Percentiles rank a stretch among this genome's conserved stretches.
Evolutionary conservation across 2,329 filamentous ascomycete species (phyloP).

Genomic region (Apiospora malaysiana): DNA sequence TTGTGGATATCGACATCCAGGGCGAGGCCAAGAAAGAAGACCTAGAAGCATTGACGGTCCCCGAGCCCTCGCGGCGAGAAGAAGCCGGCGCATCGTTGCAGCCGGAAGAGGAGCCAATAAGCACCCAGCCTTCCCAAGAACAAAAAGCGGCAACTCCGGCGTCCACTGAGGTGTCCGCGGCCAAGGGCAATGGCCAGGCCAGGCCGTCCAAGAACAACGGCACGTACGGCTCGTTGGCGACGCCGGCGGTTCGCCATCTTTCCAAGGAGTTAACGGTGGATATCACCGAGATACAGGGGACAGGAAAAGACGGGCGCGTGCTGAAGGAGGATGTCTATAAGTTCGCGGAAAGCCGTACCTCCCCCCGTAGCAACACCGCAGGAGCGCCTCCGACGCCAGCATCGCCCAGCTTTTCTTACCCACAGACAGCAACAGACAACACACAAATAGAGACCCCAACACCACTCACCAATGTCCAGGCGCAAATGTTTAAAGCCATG

Average conservation of each 20-base stretch:
- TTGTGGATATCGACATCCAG: constrained; percentile 94
- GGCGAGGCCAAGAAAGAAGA: constrained; percentile 73
- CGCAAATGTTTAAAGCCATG: constrained; percentile 98
- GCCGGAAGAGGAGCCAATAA: constrained; percentile 32
- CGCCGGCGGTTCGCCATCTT: constrained; percentile 89
- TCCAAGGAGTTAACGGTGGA: constrained; percentile 80
- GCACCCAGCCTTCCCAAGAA: constrained; percentile 28
- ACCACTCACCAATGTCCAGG: constrained; percentile 78
- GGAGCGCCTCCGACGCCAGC: constrained; percentile 32
- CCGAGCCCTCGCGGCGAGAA: constrained; percentile 35
- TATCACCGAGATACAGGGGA: constrained; percentile 80
- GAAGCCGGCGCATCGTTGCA: constrained; percentile 36
- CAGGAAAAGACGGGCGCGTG: constrained; percentile 89
- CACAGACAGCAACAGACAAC: constrained; percentile 35
- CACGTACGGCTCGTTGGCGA: constrained; percentile 79
- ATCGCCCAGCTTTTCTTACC: constrained; percentile 36
- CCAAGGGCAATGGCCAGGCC: constrained; percentile 24
- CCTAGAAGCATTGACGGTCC: constrained; percentile 46
- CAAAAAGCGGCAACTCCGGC: constrained; percentile 23
- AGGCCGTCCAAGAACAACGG: constrained; percentile 50
- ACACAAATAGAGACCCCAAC: constrained; percentile 72
- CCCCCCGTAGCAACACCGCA: constrained; percentile 27
- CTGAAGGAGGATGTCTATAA: constrained; percentile 89
- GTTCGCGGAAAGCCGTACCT: constrained; percentile 61
- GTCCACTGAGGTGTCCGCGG: constrained; percentile 23